These are phyloP conservation scores for Colletotrichum eremochloae DNA, from an alignment of 2,329 filamentous ascomycete species.

Conservation along the genomic window DNA sequence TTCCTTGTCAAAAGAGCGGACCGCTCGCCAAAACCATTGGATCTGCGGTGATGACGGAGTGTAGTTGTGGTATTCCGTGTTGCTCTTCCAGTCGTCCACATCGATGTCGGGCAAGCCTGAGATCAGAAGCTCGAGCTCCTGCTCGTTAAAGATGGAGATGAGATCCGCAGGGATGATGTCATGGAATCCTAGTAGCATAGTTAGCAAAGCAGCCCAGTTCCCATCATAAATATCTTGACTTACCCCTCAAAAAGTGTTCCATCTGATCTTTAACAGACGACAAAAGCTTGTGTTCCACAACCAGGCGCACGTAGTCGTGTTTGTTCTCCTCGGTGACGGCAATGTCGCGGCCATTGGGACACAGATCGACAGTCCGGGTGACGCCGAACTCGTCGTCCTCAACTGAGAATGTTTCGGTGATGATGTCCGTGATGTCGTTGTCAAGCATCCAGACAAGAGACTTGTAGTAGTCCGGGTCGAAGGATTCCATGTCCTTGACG, in stretches of 20 bases:
- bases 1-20: constrained; percentile 98
- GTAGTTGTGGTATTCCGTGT: constrained; percentile 99
- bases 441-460: constrained; percentile 98
- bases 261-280: constrained; percentile 95
- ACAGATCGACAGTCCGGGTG: constrained; percentile 86
- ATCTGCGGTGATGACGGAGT: constrained; percentile 94
- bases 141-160: constrained; percentile 98
- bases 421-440: constrained; percentile 98
- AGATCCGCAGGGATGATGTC: constrained; percentile 96
- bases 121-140: constrained; percentile 95
- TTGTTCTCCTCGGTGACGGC: constrained; percentile 98
- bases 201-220: constrained; percentile 47
- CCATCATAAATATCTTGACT: constrained; percentile 44
- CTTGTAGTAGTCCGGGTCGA: constrained; percentile 99
- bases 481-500: constrained; percentile 99
- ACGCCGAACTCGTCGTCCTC: constrained; percentile 96
- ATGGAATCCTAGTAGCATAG: constrained; percentile 79
- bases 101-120: constrained; percentile 98
- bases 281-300: constrained; percentile 93
- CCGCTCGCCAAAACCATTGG: constrained; percentile 99
- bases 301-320: constrained; percentile 93
- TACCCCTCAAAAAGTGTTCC: constrained; percentile 89
- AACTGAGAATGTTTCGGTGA: constrained; percentile 95
- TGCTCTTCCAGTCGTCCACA: constrained; percentile 98
- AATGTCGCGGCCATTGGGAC: constrained; percentile 89